Evolutionary conservation across 2,329 filamentous ascomycete species (phyloP).

Genomic region (Periconia sp.): DNA sequence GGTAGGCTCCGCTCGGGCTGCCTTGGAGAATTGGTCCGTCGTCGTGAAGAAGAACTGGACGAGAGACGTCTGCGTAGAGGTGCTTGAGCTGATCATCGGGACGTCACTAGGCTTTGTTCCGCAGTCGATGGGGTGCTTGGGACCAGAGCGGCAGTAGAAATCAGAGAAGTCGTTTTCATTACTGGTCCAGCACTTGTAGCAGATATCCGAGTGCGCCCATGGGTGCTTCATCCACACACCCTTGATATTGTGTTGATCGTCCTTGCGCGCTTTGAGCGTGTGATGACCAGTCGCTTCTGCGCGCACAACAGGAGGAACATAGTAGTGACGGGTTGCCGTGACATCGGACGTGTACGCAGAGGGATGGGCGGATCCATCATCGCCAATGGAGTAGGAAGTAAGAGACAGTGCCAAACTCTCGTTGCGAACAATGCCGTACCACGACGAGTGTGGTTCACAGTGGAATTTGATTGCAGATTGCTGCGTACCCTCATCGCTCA

Average conservation of each 20-base stretch:
- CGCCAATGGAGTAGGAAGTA: constrained; percentile 23
- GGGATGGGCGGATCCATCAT: constrained; percentile 7
- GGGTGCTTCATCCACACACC: constrained; percentile 35
- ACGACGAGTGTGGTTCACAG: constrained; percentile 8
- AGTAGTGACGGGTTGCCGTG: not conserved
- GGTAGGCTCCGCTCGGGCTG: not conserved
- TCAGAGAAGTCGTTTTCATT: constrained; percentile 10
- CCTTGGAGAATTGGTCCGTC: not conserved
- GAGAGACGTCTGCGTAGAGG: constrained; percentile 1
- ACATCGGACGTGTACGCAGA: constrained; percentile 5
- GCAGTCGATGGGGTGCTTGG: constrained; percentile 9
- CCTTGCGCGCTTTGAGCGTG: not conserved
- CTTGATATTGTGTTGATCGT: constrained; percentile 10
- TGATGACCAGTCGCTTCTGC: not conserved
- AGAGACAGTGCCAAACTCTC: constrained; percentile 4
- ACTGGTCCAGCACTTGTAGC: constrained; percentile 32
- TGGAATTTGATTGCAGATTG: constrained; percentile 21
- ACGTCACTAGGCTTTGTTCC: constrained; percentile 2
- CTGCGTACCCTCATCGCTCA: not conserved
- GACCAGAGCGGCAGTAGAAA: constrained; percentile 25
- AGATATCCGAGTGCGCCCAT: constrained; percentile 23
- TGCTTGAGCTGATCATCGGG: not conserved
- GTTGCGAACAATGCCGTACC: not conserved
- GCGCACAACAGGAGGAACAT: not conserved
- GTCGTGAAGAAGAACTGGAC: not conserved